Evolutionary conservation across 2,329 filamentous ascomycete genomes (phyloP), one percentile per base, ranked within the genome.

Genomic region (Microsporum ferrugineum): DNA sequence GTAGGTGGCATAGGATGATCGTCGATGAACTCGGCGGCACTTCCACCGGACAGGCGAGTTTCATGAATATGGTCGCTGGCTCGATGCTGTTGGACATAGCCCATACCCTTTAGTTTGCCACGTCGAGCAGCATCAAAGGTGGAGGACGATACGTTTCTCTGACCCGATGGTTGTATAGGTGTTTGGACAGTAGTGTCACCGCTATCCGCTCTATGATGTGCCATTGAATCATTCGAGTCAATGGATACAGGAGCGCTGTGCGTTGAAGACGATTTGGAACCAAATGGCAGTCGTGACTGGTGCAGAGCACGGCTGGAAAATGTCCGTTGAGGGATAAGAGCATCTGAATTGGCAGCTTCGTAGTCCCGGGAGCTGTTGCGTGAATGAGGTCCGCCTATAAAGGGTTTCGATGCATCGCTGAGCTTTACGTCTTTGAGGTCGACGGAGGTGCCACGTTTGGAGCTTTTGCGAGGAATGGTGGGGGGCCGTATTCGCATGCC

Each of bases 381-480:
- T 53, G 60, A 63, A 65, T 63, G 55, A 59, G 64, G 61, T 63
- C 65, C 17, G 43, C 43, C 17, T 10, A 47, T 23, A 17, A 47
- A 47, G 7, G 43, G 36, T 7, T 45, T 58, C 27, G 49, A 4
- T 6, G 43, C 43, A 8, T 17, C 17, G 17, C 8, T 23, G 8
- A 8, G 43, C 27, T 47, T 47, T 47, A 3, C 17, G 10, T 47
- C 43, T 29, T 62, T 2, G 3, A 66, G 59, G 43, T 65, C 61
- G 29, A 63, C 45, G 34, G 64, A 66, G 2, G 63, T 65, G 8
- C 66, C 62, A 12, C 86, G 80, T 69, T 84, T 85, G 0, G 88
- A 91, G 70, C 86, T 90, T 73, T 87, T 89, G 34, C 88, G 80
- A 1, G 88, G 88, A 36, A 91, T 81, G 5, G 80, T 77, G 0